Conservation (phyloP, 2,329 filamentous ascomycete genomes). For the Ambrosiella cleistominuta region DNA sequence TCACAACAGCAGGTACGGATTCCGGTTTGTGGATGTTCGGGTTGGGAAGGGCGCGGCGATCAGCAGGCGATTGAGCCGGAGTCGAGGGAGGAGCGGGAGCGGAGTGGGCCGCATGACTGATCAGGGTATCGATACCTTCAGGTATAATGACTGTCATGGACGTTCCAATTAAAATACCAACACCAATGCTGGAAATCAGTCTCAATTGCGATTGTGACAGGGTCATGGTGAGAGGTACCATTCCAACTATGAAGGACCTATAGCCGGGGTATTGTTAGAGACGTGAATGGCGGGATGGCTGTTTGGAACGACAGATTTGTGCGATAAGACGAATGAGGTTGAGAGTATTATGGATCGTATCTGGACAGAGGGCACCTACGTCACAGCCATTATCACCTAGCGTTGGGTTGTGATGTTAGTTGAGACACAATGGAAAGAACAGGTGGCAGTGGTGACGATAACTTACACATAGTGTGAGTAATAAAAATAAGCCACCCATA, state of each 20-base stretch:
- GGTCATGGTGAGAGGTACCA: slow-evolving; percentile 73
- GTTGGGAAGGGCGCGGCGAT: not conserved
- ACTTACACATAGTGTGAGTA: slow-evolving; percentile 26
- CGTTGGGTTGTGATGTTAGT: not conserved
- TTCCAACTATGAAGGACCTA: slow-evolving; percentile 86
- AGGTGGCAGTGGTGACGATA: not conserved
- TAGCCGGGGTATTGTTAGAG: slow-evolving; percentile 13
- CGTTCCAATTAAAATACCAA: slow-evolving; percentile 86
- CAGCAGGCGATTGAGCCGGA: not conserved
- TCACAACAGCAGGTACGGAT: not conserved
- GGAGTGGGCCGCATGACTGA: slow-evolving; percentile 21
- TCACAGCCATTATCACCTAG: slow-evolving; percentile 40
- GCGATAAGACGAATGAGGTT: not conserved
- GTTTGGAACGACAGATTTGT: no score
- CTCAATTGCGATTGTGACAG: slow-evolving; percentile 75
- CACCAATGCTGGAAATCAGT: slow-evolving; percentile 78
- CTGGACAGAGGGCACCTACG: slow-evolving; percentile 26
- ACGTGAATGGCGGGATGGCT: slow-evolving; percentile 11
- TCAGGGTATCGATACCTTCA: slow-evolving; percentile 78
- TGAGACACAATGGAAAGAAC: not conserved
- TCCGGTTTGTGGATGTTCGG: not conserved
- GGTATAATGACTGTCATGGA: slow-evolving; percentile 95
- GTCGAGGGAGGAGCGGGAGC: slow-evolving; percentile 19
- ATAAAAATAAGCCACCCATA: slow-evolving; percentile 25
- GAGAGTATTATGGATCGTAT: slow-evolving; percentile 2